Evolutionary conservation across 495 filamentous ascomycete species (phyloP), one percentile per base, ranked within the genome.

Genomic region (Corynascus novoguineensis): DNA sequence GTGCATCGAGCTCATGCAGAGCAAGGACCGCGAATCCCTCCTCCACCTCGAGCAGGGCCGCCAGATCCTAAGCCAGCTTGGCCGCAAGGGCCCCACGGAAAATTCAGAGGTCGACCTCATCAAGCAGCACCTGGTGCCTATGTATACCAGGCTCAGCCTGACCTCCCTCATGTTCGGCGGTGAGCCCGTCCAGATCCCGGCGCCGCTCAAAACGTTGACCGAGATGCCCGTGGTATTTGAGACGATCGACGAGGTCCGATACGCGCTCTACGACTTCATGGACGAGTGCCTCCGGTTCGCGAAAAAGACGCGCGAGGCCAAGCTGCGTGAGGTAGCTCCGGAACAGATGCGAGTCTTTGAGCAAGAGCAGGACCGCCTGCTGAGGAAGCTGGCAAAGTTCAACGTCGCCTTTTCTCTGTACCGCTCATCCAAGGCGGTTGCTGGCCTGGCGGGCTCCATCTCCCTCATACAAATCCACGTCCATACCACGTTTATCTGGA

Each of bases 1-100:
- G 14, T 83, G 79, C 61, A 78, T 85, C 35, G 82, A 84, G 60
- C 70, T 76, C 28, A 67, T 84, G 47, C 73, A 77, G 44, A 78
- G 74, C 17, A 76, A 81, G 65, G 66, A 71, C 50, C 66, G 61
- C 27, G 72, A 73, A 19, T 78, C 78, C 0, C 68, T 72, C 37
- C 58, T 71, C 24, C 74, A 76, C 32, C 66, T 73, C 29, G 65
- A 73, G 15, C 74, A 75, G 54, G 73, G 73, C 19, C 66, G 65
- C 10, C 62, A 69, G 57, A 73, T 75, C 12, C 57, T 65, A 40
- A 72, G 64, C 37, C 60, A 70, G 41, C 56, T 72, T 38, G 70
- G 72, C n/a, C 62, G 53, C 17, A 69, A 66, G 44, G 6, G 46
- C 14, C 25, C 58, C 17, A 42, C 50, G 12, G 42, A 42, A 14